Conservation (phyloP, 1,284 basidiomycete genomes). For the Salmacisia buchloeana region DNA sequence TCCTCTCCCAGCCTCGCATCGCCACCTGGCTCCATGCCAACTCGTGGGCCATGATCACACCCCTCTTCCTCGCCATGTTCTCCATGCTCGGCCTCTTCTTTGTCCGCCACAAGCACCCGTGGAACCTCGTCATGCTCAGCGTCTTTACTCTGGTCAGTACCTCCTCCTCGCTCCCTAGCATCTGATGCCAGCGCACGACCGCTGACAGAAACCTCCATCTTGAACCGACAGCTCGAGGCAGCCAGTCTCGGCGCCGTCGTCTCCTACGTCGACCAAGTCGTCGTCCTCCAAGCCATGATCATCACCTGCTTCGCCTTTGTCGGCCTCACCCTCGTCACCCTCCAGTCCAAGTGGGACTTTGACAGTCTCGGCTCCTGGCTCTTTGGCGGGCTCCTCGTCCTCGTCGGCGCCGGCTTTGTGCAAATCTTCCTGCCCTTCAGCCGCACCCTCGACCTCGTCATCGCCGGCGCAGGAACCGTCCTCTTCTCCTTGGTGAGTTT, state of each 20-base stretch:
- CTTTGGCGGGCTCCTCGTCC: constrained; percentile 59
- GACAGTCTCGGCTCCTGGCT: constrained; percentile 75
- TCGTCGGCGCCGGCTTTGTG: constrained; percentile 56
- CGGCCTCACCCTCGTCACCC: constrained; percentile 78
- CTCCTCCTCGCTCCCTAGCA: not conserved
- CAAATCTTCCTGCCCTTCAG: constrained; percentile 74
- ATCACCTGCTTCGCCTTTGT: constrained; percentile 82
- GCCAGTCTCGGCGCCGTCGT: constrained; percentile 65
- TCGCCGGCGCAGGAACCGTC: constrained; percentile 69
- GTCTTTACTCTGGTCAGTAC: constrained; percentile 68
- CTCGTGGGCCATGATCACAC: constrained; percentile 52
- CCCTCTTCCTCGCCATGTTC: constrained; percentile 67
- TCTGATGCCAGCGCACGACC: not conserved
- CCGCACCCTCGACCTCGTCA: constrained; percentile 68
- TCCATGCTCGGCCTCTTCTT: constrained; percentile 73
- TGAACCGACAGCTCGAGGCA: constrained; percentile 22
- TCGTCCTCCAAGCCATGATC: constrained; percentile 79
- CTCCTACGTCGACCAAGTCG: constrained; percentile 67
- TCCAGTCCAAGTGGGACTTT: constrained; percentile 68
- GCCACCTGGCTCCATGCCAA: constrained; percentile 32
- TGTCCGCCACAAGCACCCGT: constrained; percentile 78
- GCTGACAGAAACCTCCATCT: not conserved
- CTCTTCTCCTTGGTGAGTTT: constrained; percentile 62
- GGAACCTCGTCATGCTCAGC: constrained; percentile 70
- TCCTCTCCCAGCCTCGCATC: constrained; percentile 29